These are phyloP conservation scores for Brassica rapa DNA, from an alignment of 345 rosid genomes.

Conservation along the genomic window DNA sequence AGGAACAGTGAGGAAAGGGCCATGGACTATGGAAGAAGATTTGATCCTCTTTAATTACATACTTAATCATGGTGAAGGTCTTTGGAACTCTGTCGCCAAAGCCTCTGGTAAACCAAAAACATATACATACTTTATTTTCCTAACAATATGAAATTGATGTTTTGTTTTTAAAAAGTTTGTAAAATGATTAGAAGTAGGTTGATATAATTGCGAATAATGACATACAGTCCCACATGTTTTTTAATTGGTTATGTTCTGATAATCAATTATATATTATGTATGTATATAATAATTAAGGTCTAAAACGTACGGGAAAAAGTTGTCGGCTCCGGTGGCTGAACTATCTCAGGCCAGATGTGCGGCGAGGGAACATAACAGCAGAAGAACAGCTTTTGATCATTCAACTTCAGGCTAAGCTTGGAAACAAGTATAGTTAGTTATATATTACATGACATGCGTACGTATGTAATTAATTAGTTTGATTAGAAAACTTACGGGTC, in stretches of 20 bases:
- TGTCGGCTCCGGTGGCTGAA: constrained; percentile 58
- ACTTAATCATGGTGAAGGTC: constrained; percentile 67
- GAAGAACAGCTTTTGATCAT: constrained; percentile 38
- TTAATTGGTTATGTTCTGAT: neutral
- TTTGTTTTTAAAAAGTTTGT: neutral
- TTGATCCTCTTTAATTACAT: constrained; percentile 59
- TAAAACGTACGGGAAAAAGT: constrained; percentile 93
- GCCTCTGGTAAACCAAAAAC: constrained; percentile 47
- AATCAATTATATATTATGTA: neutral
- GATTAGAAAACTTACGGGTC: neutral
- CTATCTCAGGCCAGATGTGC: constrained; percentile 44
- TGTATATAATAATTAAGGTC: constrained; percentile 16
- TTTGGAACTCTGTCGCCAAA: constrained; percentile 72
- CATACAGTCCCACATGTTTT: neutral
- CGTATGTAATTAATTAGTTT: neutral
- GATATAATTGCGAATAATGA: neutral
- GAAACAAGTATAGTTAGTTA: constrained; percentile 29
- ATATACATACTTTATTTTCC: neutral
- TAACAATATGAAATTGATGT: neutral
- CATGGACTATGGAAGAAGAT: constrained; percentile 80
- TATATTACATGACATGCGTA: neutral
- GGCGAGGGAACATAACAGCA: constrained; percentile 38
- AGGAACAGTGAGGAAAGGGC: constrained; percentile 64
- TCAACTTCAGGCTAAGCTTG: constrained; percentile 43
- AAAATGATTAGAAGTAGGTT: neutral